These are phyloP conservation scores for Heterobasidion occidentale DNA, from an alignment of 1,284 basidiomycete species.

Conservation along the genomic window DNA sequence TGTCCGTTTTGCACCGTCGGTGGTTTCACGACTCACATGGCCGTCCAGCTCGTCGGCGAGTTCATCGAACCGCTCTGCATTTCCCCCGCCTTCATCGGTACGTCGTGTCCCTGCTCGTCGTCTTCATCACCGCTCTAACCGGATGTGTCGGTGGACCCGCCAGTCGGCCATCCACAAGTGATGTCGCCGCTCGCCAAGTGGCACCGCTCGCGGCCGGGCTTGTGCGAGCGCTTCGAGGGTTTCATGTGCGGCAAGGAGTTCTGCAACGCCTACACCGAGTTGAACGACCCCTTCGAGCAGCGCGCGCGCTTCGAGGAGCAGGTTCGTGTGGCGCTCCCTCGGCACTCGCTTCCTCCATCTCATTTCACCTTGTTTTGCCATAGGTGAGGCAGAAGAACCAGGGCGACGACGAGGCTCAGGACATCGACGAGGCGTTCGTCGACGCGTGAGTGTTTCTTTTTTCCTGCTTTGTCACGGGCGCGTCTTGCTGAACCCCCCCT, in stretches of 20 bases:
- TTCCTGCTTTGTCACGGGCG: not conserved
- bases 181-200: conserved; percentile 99
- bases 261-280: conserved; percentile 97
- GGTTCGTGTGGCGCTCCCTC: conserved; percentile 25
- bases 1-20: not conserved
- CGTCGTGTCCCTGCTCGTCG: conserved; percentile 10
- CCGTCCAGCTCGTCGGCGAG: conserved; percentile 82
- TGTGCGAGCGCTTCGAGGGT: conserved; percentile 97
- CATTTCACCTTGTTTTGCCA: not conserved
- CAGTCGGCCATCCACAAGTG: conserved; percentile 96
- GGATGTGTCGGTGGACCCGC: not conserved
- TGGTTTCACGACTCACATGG: conserved; percentile 3
- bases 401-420: conserved; percentile 98
- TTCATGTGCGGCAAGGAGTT: conserved; percentile 99
- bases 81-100: conserved; percentile 93
- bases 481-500: not conserved
- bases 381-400: conserved; percentile 87
- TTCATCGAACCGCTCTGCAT: conserved; percentile 97
- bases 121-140: not conserved
- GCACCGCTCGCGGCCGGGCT: conserved; percentile 86
- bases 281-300: conserved; percentile 98
- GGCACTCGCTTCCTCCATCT: not conserved
- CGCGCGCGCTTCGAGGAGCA: conserved; percentile 95
- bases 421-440: conserved; percentile 91
- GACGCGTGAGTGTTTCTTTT: conserved; percentile 65